Conservation (phyloP, 1,284 basidiomycete genomes). For the Peniophora sp. region DNA sequence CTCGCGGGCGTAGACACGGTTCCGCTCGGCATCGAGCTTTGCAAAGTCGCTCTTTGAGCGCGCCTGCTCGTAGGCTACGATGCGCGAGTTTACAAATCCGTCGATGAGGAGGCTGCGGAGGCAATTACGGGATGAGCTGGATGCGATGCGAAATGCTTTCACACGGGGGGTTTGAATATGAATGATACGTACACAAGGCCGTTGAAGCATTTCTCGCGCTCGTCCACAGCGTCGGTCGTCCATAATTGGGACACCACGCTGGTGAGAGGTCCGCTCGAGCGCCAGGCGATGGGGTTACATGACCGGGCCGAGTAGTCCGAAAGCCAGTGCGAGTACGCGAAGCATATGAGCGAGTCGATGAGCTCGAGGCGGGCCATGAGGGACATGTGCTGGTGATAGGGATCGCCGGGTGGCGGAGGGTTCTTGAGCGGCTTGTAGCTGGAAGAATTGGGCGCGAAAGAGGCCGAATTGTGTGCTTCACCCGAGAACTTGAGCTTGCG, state of each 20-base stretch:
- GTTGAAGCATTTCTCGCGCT: conserved; percentile 65
- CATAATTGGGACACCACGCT: conserved; percentile 63
- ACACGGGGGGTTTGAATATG: conserved; percentile 13
- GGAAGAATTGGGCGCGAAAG: conserved; percentile 53
- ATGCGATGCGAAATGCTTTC: conserved; percentile 18
- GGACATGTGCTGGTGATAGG: conserved; percentile 63
- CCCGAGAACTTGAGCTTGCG: conserved; percentile 70
- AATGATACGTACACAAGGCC: conserved; percentile 61
- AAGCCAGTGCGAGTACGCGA: conserved; percentile 67
- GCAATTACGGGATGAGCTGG: conserved; percentile 1
- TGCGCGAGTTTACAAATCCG: conserved; percentile 58
- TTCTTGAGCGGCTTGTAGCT: conserved; percentile 53
- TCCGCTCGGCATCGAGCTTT: conserved; percentile 33
- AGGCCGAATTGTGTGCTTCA: conserved; percentile 65
- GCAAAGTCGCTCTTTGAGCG: conserved; percentile 24
- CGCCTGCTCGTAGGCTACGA: conserved; percentile 39
- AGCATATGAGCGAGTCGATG: conserved; percentile 64
- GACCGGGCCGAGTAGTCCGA: conserved; percentile 46
- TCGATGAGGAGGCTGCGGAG: conserved; percentile 61
- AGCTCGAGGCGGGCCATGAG: conserved; percentile 69
- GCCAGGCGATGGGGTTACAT: conserved; percentile 53
- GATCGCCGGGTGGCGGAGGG: conserved; percentile 53
- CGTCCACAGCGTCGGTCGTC: conserved; percentile 51
- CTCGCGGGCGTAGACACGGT: conserved; percentile 23
- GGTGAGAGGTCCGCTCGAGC: conserved; percentile 53